Evolutionary conservation across 2,329 filamentous ascomycete genomes (phyloP).

Genomic region (Penicillium hordei): DNA sequence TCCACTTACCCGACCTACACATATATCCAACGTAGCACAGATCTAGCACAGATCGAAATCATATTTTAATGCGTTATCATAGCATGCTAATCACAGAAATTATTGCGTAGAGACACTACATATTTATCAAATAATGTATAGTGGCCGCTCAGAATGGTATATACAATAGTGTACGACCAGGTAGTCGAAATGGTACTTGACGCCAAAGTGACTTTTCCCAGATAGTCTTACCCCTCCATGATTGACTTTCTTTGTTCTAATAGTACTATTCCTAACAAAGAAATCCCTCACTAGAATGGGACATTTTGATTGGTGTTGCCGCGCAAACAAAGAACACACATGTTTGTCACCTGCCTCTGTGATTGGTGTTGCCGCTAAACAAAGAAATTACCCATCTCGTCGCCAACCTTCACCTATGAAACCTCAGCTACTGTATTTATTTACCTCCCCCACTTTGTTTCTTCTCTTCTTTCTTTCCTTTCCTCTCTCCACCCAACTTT

Average conservation of each 20-base stretch:
- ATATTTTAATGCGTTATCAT: background rate
- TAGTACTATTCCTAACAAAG: background rate
- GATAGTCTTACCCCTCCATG: background rate
- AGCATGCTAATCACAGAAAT: background rate
- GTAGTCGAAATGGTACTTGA: background rate
- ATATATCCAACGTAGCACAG: background rate
- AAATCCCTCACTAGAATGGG: background rate
- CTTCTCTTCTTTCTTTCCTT: slow-evolving; percentile 3
- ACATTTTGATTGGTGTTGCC: background rate
- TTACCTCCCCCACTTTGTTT: background rate
- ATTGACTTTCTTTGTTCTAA: background rate
- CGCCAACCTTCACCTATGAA: background rate
- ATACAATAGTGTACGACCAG: background rate
- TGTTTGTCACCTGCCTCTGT: background rate
- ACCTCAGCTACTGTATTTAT: background rate
- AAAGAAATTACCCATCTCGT: background rate
- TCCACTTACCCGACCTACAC: background rate
- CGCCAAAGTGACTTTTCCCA: background rate
- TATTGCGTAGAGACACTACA: background rate
- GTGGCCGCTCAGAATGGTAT: background rate
- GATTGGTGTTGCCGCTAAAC: slow-evolving; percentile 1
- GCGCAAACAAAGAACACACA: slow-evolving; percentile 6
- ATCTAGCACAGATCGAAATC: background rate
- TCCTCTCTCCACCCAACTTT: background rate
- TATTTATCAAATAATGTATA: background rate